A percentile compares a stretch with the other conserved stretches of the same genome.
Conservation (phyloP, 179 eudicot genomes). For the Carnegiea gigantea region DNA sequence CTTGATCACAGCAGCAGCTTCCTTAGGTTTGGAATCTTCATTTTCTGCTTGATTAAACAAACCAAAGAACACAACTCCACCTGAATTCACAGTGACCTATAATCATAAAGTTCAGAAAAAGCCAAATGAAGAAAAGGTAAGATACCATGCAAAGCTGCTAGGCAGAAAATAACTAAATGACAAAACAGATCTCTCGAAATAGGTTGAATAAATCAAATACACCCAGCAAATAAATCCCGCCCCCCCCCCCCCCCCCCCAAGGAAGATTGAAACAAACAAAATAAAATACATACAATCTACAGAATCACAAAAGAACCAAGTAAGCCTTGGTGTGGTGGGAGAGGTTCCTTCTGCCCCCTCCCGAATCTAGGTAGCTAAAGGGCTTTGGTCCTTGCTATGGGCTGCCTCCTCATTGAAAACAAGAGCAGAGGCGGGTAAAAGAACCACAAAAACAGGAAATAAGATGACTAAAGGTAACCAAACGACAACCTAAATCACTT, state of each 20-base stretch:
- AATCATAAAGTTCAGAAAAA: slow-evolving; percentile 21
- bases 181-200: background rate
- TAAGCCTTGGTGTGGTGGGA: background rate
- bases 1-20: slow-evolving; percentile 96
- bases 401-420: background rate
- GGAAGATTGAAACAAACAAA: no score
- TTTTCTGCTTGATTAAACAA: slow-evolving; percentile 61
- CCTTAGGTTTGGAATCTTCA: slow-evolving; percentile 53
- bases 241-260: background rate
- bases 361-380: background rate
- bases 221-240: background rate
- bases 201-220: background rate
- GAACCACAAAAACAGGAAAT: background rate
- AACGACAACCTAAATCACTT: background rate
- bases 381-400: background rate
- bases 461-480: background rate
- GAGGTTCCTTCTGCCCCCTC: background rate
- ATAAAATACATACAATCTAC: background rate
- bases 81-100: slow-evolving; percentile 98
- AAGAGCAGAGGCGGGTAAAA: no score
- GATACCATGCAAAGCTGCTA: background rate
- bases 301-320: background rate
- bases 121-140: background rate
- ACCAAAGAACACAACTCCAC: slow-evolving; percentile 98
- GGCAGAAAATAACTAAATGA: background rate